Base-by-base conservation (phyloP, 768 basidiomycete species). In the Hemileccinum impolitum region DNA sequence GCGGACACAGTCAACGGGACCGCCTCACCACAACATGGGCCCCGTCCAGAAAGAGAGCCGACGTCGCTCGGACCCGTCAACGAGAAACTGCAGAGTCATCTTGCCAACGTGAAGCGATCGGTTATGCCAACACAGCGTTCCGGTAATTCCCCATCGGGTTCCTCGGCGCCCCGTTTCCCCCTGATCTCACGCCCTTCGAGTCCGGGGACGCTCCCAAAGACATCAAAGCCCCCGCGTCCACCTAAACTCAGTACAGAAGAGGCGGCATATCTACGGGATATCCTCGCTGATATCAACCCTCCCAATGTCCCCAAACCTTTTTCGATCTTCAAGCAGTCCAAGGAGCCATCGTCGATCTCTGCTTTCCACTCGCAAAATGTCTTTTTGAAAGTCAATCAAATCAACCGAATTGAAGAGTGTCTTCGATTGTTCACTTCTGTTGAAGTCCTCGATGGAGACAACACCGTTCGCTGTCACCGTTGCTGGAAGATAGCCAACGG, bases 401-500 rank as follows among this genome's bases (percentile, higher is more conserved):
- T 62, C 23, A 62, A 57, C 19, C 35, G 51, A 35, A 63, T 62
- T 4, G 87, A 90, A 59, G 91, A 94, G 48, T 91, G 89, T 54
- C 68, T 95, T 51, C 75, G 83, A 54, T 76, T 88, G 72, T 98
- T 98, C 69, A 96, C 94, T 0, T 77, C 86, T 4, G 94, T 96
- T n/a, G 94, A 98, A 59, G 80, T 90, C 7, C 71, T 98, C 30
- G 90, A 96, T 57, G 92, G 91, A 0, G 94, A 96, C 58, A 96
- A 98, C 58, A 87, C 85, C 72, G 94, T 96, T 45, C 93, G 93
- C 0, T 98, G 94, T 65, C 78, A 87, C 55, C 78, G 86, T 44
- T 98, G 94, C 70, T 98, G 94, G 94, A 94, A 92, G 74, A 84
- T 92, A 31, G 82, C 80, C 48, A 81, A 92, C 60, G 86, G 87